Conservation (phyloP, 2,329 filamentous ascomycete species). For the Microcyclospora tardicrescens region DNA sequence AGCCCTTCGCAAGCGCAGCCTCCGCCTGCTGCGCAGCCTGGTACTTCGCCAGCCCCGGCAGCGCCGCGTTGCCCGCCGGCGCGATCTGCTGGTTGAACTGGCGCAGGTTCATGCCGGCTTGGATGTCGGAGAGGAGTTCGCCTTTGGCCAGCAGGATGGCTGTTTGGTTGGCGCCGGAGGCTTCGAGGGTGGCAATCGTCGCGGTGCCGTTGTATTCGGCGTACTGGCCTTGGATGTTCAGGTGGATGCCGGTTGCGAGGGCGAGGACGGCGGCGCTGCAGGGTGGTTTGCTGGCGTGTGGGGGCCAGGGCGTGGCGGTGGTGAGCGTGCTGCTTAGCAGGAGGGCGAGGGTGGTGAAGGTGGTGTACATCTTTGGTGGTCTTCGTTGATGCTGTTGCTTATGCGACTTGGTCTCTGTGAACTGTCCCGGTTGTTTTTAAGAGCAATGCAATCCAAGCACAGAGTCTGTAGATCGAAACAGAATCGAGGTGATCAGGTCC, state of each 20-base stretch:
- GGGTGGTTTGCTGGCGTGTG: too few species aligned
- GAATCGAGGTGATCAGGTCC: too few species aligned
- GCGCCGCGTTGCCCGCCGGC: conserved; percentile 9
- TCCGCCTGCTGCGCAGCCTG: conserved; percentile 10
- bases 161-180: conserved; percentile 1
- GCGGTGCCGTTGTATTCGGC: conserved; percentile 12
- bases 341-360: too few species aligned
- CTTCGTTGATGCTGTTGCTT: too few species aligned
- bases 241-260: conserved; percentile 13
- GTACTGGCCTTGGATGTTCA: conserved; percentile 14
- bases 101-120: conserved; percentile 10
- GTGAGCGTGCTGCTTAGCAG: too few species aligned
- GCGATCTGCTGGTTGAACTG: conserved; percentile 13
- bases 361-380: too few species aligned
- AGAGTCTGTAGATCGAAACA: too few species aligned
- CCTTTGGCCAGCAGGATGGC: conserved; percentile 10
- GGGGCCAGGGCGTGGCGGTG: too few species aligned
- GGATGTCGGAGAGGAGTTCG: conserved; percentile 7
- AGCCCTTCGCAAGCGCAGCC: conserved; percentile 4
- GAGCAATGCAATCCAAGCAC: too few species aligned
- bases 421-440: too few species aligned
- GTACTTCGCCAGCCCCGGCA: conserved; percentile 10
- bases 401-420: too few species aligned
- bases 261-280: conserved; percentile 3
- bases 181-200: conserved; percentile 7